Evolutionary conservation across 768 basidiomycete genomes (phyloP), one percentile per base, ranked within the genome.

Genomic region (Suillus sp.): DNA sequence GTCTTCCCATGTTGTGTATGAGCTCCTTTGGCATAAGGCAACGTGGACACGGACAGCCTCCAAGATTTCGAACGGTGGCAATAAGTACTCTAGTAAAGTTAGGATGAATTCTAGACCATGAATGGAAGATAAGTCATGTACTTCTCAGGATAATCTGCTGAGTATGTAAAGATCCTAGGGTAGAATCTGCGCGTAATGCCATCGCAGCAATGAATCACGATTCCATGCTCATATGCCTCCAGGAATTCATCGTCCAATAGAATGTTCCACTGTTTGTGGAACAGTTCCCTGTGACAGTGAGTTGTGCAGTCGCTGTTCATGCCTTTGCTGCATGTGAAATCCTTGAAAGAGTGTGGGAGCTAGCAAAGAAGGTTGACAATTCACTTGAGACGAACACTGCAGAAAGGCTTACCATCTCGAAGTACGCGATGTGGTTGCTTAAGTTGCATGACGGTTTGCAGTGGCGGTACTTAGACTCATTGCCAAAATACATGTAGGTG

Each of bases 131-230:
- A 38, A 2, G 37, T 16, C 38, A 38, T 14, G 14, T 38, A 38
- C 38, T 40, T 77, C 50, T 79, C 75, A 0, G 68, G 68, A 61
- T 69, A 69, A 16, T 69, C 68, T 14, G 65, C 68, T 10, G 67
- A 65, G 25, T 68, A 69, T 13, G 64, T 69, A 27, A 69, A 69
- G 25, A 69, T 66, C 16, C 68, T 32, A 0, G 62, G 67, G 45
- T 65, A 69, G 35, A 69, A 54, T 40, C 68, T 27, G n/a, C 62
- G 54, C 27, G 10, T n/a, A 35, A 69, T 37, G n/a, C 61, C 62
- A 56, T 69, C 59, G 3, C 30, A 40, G 27, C 68, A 68, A n/a
- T 5, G 32, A 16, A 68, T 67, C 14, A 69, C 62, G 6, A 69
- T 69, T 4, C 68, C 60, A 40, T 69, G 67, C 34, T 61, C n/a